Evolutionary conservation across 1,284 basidiomycete species (phyloP), one percentile per base, ranked within the genome.

Genomic region (Sanghuangporus weigelae): DNA sequence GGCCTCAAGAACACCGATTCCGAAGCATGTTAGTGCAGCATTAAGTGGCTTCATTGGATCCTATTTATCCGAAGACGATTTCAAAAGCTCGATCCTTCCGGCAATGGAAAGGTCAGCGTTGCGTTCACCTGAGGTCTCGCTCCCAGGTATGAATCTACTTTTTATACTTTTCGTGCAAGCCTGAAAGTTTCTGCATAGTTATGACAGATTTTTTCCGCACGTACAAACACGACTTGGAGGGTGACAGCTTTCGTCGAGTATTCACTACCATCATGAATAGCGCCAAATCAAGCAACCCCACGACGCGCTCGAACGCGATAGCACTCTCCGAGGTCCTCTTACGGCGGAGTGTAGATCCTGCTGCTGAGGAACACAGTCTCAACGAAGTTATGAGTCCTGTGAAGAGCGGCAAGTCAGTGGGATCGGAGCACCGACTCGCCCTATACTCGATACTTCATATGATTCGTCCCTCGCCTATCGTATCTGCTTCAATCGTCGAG

Each of bases 401-500:
- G 4, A 89, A 90, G 71, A 75, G 86, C 0, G 90, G 93, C 38
- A 98, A 96, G 78, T 92, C 93, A 0, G 78, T 87, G 0, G 92
- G 92, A 1, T 83, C 91, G 2, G 95, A 96, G 65, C 93, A 98
- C 72, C 87, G 95, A n/a, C 75, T 86, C 6, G 80, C 88, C 0
- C 77, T 98, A 10, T 95, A 92, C 74, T 82, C 83, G 7, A 93
- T 97, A 85, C 79, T 94, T 1, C 74, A 80, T 2, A 74, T 72
- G 40, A 67, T 96, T 3, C 75, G 78, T 1, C 80, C 87, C 1
- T 81, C 84, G 2, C 67, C 76, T 2, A 69, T 71, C 0, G 77
- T 84, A 1, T 93, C 92, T 0, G 61, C 73, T 2, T 71, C 76
- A 0, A 75, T 94, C 14, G 73, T 89, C 0, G 80, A 86, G 59